Evolutionary conservation across 352 stramenopile genomes (phyloP), one percentile per base, ranked within the genome.

Genomic region (Phytophthora pluvialis): DNA sequence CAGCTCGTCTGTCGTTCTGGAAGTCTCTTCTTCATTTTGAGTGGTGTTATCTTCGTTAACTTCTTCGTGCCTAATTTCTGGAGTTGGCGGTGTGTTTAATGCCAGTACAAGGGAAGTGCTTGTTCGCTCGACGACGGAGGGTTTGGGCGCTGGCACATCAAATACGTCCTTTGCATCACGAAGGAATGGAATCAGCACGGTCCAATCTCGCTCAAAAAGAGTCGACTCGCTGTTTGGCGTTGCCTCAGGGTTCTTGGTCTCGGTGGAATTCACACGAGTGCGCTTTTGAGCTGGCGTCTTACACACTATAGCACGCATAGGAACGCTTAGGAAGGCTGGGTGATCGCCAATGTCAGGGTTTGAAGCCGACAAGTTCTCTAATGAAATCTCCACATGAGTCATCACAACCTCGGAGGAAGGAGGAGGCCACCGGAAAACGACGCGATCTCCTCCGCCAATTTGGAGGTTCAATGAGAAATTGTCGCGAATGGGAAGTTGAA

Each of bases 221-320:
- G 31, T 42, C 5, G 33, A 35, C 7, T 65, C 36, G 18, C 5
- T 42, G 31, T 16, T 49, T 32, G 18, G 10, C 9, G 45, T n/a
- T 39, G 25, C 12, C 13, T 46, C 40, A 10, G 9, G 11, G 28
- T 35, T 68, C 4, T 46, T 49, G 9, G 13, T 28, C 16, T 68
- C 44, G 12, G 38, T 9, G 2, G 51, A 26, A 75, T 53, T 57
- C 72, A 68, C 43, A 71, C 69, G 43, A 79, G 77, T 51, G 32
- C 40, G 28, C 13, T 61, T 60, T 46, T 69, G 65, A 35, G 45
- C 44, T 11, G 59, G 59, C 16, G 52, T 57, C 32, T 69, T 73
- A 36, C 45, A 31, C 18, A 69, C 65, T 35, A 11, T 16, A 5
- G 42, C 51, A 8, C 28, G 32, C 56, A 68, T 43, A 7, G 29